Conservation (phyloP, 345 rosid genomes). For the Mallotus nudiflorus region DNA sequence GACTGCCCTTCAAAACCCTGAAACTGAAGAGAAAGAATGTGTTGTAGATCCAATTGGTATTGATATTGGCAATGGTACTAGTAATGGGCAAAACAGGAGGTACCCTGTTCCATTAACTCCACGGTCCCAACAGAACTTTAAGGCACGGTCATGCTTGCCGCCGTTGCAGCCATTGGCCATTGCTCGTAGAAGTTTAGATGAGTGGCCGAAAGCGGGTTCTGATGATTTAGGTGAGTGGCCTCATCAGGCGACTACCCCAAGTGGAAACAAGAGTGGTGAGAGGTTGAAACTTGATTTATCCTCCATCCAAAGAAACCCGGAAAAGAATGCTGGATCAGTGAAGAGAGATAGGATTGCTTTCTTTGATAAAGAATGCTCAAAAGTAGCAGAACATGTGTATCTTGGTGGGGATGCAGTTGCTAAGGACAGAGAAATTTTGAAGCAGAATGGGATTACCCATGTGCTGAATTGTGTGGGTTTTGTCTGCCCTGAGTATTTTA, state of each 20-base stretch:
- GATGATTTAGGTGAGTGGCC: conserved; percentile 99
- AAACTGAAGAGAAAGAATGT: conserved; percentile 47
- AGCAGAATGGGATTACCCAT: conserved; percentile 87
- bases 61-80: conserved; percentile 23
- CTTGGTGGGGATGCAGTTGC: conserved; percentile 99
- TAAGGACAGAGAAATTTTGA: conserved; percentile 70
- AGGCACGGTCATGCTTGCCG: conserved; percentile 90
- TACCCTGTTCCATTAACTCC: conserved; percentile 84
- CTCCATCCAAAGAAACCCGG: conserved; percentile 62
- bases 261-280: conserved; percentile 78
- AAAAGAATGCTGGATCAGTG: conserved; percentile 66
- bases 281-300: conserved; percentile 92
- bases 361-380: conserved; percentile 95
- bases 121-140: conserved; percentile 79
- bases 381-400: conserved; percentile 91
- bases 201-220: conserved; percentile 97
- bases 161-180: conserved; percentile 93
- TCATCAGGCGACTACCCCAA: conserved; percentile 80
- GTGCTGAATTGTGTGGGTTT: conserved; percentile 95
- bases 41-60: conserved; percentile 41
- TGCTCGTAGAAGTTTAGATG: conserved; percentile 90
- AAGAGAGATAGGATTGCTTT: conserved; percentile 93
- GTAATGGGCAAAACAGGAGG: conserved; percentile 47
- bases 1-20: conserved; percentile 59
- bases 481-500: conserved; percentile 96